Base-by-base conservation (phyloP, 495 filamentous ascomycete species). In the Penicillium psychrofluorescens region DNA sequence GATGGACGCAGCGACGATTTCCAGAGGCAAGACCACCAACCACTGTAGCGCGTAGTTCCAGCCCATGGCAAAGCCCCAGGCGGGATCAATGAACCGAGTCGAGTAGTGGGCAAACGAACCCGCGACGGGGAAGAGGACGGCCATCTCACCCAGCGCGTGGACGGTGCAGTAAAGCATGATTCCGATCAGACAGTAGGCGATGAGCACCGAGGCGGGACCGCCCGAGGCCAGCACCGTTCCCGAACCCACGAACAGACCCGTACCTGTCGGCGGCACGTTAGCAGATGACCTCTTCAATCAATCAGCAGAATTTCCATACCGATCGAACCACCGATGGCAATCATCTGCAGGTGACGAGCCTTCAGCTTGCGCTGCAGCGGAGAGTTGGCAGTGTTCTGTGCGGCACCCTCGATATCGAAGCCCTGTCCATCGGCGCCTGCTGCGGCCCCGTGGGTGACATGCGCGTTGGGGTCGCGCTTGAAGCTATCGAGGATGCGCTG, bases 41-140 rank as follows among this genome's bases (percentile, higher is more conserved):
- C 92, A 96, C 71, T 96, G 90, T 54, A 98, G 54, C 4, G 87
- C 89, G 61, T 98, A 98, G 74, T 95, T 95, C 91, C 90, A 95
- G 27, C 92, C 92, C 88, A 95, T 95, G 36, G 92, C 90, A 55
- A 96, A 96, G 0, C 92, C 92, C 91, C 90, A 96, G 3, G 91
- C 88, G 9, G 90, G 90, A 55, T 96, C 90, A 8, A 96, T 57
- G 55, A 96, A 97, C 16, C 91, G 79, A 31, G 88, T 95, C 12
- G 90, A 95, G 62, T 89, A 95, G 31, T 88, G 83, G 10, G 90
- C 84, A 62, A 97, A 97, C 14, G 89, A 95, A 43, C 91, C 91
- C 35, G 91, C 86, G 14, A 95, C 83, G 6, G 91, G 91, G 59
- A 92, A 95, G 16, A 87, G 49, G 11, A 96, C 91, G 28, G 90